Conservation (phyloP, 805 yeast genomes). For the Sungouiozyma ichnusensis region DNA sequence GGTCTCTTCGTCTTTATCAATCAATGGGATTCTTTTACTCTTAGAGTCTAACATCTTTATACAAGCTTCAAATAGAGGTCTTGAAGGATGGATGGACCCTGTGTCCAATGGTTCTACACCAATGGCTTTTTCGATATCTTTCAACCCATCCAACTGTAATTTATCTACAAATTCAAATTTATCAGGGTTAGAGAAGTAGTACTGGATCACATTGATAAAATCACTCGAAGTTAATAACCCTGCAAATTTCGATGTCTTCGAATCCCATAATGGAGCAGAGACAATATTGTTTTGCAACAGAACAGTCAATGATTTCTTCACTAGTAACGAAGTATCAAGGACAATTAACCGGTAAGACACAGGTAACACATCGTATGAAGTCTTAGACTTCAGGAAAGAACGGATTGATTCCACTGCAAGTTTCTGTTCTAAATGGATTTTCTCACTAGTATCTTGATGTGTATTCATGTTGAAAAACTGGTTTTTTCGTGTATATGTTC, state of each 20-base stretch:
- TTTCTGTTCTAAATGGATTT: constrained; percentile 40
- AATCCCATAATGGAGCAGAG: constrained; percentile 95
- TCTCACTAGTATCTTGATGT: constrained; percentile 4
- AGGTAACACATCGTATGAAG: constrained; percentile 93
- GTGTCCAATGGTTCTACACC: constrained; percentile 84
- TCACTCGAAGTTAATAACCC: constrained; percentile 88
- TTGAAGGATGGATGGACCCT: constrained; percentile 80
- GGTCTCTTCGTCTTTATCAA: constrained; percentile 88
- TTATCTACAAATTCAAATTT: constrained; percentile 80
- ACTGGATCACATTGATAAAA: constrained; percentile 89
- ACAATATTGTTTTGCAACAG: constrained; percentile 88
- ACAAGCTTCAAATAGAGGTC: constrained; percentile 85
- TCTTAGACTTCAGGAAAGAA: constrained; percentile 73
- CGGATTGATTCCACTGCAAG: constrained; percentile 77
- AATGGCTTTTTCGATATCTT: constrained; percentile 77
- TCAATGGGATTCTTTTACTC: constrained; percentile 87
- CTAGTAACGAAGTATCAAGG: constrained; percentile 80
- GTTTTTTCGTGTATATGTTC: background rate
- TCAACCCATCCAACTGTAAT: constrained; percentile 71
- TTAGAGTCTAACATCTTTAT: constrained; percentile 78
- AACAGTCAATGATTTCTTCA: constrained; percentile 83
- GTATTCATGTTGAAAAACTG: background rate
- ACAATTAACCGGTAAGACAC: constrained; percentile 89
- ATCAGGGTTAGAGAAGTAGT: constrained; percentile 82
- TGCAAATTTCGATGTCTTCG: constrained; percentile 79